A percentile compares a stretch with the other conserved stretches of the same genome.
Evolutionary conservation across 345 rosid species (phyloP).

Genomic region (Dimocarpus longan): DNA sequence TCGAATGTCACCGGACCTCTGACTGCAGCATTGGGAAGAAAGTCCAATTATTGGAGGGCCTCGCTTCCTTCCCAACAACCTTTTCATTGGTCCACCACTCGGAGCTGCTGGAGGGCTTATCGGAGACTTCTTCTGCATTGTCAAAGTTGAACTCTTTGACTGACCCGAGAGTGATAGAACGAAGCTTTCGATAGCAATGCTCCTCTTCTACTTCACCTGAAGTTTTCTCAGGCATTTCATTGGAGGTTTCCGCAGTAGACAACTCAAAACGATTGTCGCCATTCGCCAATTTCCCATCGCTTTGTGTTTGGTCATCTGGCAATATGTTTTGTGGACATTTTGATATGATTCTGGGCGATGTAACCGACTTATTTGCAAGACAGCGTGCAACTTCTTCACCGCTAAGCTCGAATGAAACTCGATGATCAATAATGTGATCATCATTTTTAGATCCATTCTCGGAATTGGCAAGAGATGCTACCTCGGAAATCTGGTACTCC

Average conservation of each 20-base stretch:
- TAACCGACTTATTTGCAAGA: slow-evolving; percentile 58
- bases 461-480: slow-evolving; percentile 48
- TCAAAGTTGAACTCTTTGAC: slow-evolving; percentile 89
- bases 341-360: slow-evolving; percentile 37
- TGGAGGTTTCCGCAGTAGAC: slow-evolving; percentile 29
- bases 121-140: slow-evolving; percentile 50
- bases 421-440: slow-evolving; percentile 52
- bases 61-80: slow-evolving; percentile 64
- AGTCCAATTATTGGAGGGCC: slow-evolving; percentile 66
- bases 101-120: slow-evolving; percentile 49
- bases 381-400: slow-evolving; percentile 96
- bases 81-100: slow-evolving; percentile 95
- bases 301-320: slow-evolving; percentile 24
- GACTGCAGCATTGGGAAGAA: slow-evolving; percentile 88
- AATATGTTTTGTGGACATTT: slow-evolving; percentile 35
- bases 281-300: slow-evolving; percentile 19
- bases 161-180: slow-evolving; percentile 68
- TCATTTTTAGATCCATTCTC: slow-evolving; percentile 46
- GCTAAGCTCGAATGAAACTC: slow-evolving; percentile 91
- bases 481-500: slow-evolving; percentile 51
- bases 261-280: slow-evolving; percentile 26
- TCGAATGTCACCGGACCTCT: slow-evolving; percentile 54
- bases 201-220: slow-evolving; percentile 57
- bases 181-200: slow-evolving; percentile 49
- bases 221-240: slow-evolving; percentile 35